Base-by-base conservation (phyloP, 140 eudicot species). In the Stevia rebaudiana region DNA sequence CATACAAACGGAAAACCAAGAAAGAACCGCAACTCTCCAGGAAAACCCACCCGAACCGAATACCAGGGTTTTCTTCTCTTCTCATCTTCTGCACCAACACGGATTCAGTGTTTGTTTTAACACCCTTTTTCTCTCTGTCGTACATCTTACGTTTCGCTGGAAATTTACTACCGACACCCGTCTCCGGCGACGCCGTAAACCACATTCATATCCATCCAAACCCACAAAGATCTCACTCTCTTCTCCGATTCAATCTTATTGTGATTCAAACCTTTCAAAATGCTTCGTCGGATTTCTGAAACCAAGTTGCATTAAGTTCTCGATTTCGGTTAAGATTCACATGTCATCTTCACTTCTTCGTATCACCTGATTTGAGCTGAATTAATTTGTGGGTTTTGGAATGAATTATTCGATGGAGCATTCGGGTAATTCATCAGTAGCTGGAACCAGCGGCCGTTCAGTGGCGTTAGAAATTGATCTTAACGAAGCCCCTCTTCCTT, bases 401-500 rank as follows among this genome's bases (percentile, higher is more conserved):
- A 51, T 11, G 28, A 49, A 18, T 21, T 5, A 5, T 35, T 16
- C 28, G 24, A 80, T 74, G 86, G 71, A 63, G 59, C 49, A 63
- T 74, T 57, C 55, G 39, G 51, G 33, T 41, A 59, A 54, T 55
- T 78, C 74, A 30, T 67, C 82, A 39, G 23, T 56, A 56, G 54
- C 71, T 17, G 79, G 79, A 39, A 67, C 79, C 31, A 81, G 78
- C 68, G 73, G 71, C 9, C 72, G 76, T 35, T 69, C 77, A 39
- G 22, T 72, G 66, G 69, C 74, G 16, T 54, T 87, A 11, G 79
- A 50, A 7, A 77, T 90, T 35, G 97, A 90, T 80, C 87, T 90
- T 4, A 86, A 90, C 46, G 87, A 90, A 66, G 72, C 85, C 41
- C 92, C 95, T 11, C 74, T 78, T 17, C 74, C 92, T 15, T 83